Evolutionary conservation across 345 rosid genomes (phyloP).

Genomic region (Aegle marmelos): DNA sequence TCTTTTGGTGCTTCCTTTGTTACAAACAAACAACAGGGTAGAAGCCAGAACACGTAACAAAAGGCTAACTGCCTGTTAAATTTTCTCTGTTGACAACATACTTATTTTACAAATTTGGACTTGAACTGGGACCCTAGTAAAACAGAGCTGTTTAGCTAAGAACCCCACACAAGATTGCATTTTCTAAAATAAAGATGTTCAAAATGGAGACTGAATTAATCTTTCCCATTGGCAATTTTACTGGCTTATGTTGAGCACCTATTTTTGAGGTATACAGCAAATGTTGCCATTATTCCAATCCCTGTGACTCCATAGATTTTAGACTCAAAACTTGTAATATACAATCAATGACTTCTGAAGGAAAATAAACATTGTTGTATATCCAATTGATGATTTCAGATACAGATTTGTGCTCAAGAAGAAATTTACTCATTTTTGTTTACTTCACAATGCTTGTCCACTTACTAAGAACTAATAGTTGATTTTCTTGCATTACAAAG

Average conservation of each 20-base stretch:
- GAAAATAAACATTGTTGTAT: neutral
- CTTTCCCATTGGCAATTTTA: neutral
- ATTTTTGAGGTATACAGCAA: neutral
- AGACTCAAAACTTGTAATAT: neutral
- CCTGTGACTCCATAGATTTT: neutral
- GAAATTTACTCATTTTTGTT: neutral
- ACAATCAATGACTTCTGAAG: neutral
- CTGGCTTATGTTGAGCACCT: neutral
- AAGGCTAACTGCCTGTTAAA: neutral
- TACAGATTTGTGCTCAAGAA: neutral
- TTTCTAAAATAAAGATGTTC: neutral
- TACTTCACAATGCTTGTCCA: neutral
- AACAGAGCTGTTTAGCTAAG: neutral
- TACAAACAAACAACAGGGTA: neutral
- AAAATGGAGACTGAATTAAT: neutral
- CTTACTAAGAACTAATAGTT: neutral
- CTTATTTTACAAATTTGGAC: neutral
- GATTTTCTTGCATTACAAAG: neutral
- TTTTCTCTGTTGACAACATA: no score
- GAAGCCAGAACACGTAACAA: neutral
- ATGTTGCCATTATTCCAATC: neutral
- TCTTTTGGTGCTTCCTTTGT: no score
- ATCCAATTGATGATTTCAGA: neutral
- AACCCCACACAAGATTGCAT: neutral
- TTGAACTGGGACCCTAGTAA: neutral